Evolutionary conservation across 441 rosid species (phyloP).

Genomic region (Geranium incanum): DNA sequence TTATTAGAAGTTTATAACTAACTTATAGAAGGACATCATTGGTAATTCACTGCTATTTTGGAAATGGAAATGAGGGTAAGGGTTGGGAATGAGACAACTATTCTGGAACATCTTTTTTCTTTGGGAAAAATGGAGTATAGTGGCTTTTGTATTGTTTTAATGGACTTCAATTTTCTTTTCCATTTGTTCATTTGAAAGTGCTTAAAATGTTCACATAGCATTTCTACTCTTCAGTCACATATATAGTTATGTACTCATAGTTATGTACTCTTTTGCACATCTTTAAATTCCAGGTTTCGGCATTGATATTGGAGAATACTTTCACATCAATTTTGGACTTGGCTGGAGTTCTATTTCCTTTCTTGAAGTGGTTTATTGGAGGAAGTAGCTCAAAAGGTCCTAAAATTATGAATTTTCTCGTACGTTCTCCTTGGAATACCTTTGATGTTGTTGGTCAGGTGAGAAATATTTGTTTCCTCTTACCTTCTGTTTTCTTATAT

Average conservation of each 20-base stretch:
- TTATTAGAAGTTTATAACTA: too few species aligned
- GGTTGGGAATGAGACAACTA: too few species aligned
- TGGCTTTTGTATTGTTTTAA: neutral
- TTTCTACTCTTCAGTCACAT: neutral
- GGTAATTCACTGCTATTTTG: too few species aligned
- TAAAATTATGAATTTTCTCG: slow-evolving; percentile 74
- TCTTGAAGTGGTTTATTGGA: slow-evolving; percentile 92
- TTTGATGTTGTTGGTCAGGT: slow-evolving; percentile 79
- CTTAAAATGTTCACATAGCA: neutral
- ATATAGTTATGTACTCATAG: slow-evolving; percentile 9
- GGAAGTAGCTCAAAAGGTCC: slow-evolving; percentile 67
- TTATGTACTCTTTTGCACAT: slow-evolving; percentile 16
- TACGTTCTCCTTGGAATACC: slow-evolving; percentile 96
- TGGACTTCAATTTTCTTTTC: neutral
- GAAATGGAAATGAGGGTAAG: too few species aligned
- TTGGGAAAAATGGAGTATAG: neutral
- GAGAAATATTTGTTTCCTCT: slow-evolving; percentile 20
- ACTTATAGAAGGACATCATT: too few species aligned
- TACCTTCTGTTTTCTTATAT: neutral
- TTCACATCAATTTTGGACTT: slow-evolving; percentile 95
- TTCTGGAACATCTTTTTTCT: too few species aligned
- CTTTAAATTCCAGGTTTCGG: slow-evolving; percentile 48
- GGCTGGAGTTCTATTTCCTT: slow-evolving; percentile 91
- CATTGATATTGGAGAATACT: slow-evolving; percentile 80
- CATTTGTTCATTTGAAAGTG: neutral